These are phyloP conservation scores for Solanum bulbocastanum DNA, from an alignment of 257 asterid genomes.

Conservation along the genomic window DNA sequence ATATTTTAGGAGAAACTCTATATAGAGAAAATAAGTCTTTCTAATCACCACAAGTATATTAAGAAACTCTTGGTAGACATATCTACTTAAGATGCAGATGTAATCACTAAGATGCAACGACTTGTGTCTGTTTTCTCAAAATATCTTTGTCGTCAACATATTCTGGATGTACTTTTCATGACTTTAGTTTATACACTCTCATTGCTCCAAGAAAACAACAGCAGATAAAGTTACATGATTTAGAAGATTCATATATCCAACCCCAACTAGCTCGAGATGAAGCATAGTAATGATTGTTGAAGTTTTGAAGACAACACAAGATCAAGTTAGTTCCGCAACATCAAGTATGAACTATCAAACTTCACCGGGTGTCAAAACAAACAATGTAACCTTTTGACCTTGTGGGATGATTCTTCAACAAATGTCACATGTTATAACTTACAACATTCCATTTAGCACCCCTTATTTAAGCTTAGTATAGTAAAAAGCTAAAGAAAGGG, in stretches of 20 bases:
- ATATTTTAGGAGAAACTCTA: neutral
- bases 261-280: neutral
- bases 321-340: neutral
- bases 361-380: neutral
- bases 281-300: neutral
- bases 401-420: neutral
- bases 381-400: neutral
- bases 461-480: neutral
- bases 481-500: neutral
- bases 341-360: neutral
- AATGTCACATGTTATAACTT: neutral
- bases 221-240: neutral
- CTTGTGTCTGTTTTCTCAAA: neutral
- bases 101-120: neutral
- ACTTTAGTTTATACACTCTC: neutral
- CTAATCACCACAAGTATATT: neutral
- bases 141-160: neutral
- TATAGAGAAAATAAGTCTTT: neutral
- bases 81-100: neutral
- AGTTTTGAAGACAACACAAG: neutral
- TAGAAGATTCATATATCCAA: neutral
- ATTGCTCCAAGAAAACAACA: neutral
- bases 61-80: neutral
- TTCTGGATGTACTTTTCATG: neutral
- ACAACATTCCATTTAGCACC: neutral